Evolutionary conservation across 228 moss, liverwort and hornwort species (phyloP).

Genomic region (Sphagnum magellanicum): DNA sequence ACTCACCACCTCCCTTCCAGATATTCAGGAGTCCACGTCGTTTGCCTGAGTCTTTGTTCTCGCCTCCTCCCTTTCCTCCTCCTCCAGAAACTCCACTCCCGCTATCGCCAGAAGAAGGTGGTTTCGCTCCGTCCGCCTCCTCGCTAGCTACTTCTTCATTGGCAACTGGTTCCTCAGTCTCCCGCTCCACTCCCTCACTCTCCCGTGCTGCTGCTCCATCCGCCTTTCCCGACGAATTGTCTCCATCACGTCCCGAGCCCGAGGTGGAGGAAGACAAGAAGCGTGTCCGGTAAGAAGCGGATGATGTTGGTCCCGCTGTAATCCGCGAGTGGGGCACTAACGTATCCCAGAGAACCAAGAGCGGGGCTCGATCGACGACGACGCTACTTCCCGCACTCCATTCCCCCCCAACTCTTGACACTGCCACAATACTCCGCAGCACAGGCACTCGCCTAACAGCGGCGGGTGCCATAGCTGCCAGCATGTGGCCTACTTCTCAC

Average conservation of each 20-base stretch:
- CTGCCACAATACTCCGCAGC: conserved; percentile 47
- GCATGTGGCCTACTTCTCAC: conserved; percentile 39
- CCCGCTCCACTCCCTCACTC: conserved; percentile 1
- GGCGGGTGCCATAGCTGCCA: conserved; percentile 62
- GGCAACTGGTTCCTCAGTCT: not conserved
- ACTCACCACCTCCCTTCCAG: not conserved
- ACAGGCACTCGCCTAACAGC: conserved; percentile 68
- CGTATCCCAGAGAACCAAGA: conserved; percentile 70
- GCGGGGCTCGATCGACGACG: conserved; percentile 40
- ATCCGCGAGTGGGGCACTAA: conserved; percentile 49
- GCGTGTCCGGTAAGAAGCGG: conserved; percentile 19
- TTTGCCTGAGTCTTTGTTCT: conserved; percentile 8
- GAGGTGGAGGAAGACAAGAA: conserved; percentile 50
- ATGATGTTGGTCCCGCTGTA: conserved; percentile 34
- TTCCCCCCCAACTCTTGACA: conserved; percentile 19
- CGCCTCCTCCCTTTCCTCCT: conserved; percentile 23
- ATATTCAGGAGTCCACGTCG: not conserved
- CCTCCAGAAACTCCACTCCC: conserved; percentile 19
- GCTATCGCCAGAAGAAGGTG: conserved; percentile 1
- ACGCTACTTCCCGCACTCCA: conserved; percentile 21
- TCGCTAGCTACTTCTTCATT: conserved; percentile 25
- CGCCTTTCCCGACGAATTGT: conserved; percentile 9
- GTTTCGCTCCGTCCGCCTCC: not conserved
- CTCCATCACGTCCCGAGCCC: conserved; percentile 40
- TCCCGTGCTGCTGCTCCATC: conserved; percentile 31